These are phyloP conservation scores for Willaertia magna DNA, from an alignment of 208 protist species.

Conservation along the genomic window DNA sequence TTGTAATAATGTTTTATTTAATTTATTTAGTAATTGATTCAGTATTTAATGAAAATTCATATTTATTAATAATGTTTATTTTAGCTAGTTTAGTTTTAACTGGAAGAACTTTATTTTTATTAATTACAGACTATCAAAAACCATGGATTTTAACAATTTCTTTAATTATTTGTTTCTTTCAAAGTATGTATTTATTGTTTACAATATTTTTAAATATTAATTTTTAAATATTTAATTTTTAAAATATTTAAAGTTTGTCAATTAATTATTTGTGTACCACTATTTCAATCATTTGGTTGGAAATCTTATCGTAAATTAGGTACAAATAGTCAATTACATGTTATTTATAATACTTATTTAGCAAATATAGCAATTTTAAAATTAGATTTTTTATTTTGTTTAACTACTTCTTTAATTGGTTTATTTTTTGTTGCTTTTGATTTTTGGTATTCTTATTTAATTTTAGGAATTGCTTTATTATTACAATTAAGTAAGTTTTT, in stretches of 20 bases:
- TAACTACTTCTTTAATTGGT: not conserved
- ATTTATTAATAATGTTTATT: too few relatives aligned
- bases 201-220: too few relatives aligned
- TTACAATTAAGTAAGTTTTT: not conserved
- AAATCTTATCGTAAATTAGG: not conserved
- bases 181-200: too few relatives aligned
- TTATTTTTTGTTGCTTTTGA: not conserved
- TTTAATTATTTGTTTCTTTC: too few relatives aligned
- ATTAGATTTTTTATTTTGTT: not conserved
- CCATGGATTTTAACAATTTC: too few relatives aligned
- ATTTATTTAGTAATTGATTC: too few relatives aligned
- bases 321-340: not conserved
- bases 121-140: too few relatives aligned
- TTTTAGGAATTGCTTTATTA: not conserved
- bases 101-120: too few relatives aligned
- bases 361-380: not conserved
- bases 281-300: not conserved
- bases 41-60: too few relatives aligned
- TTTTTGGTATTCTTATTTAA: not conserved
- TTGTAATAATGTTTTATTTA: too few relatives aligned
- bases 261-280: not conserved
- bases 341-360: not conserved
- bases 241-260: not conserved
- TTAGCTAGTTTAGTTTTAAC: too few relatives aligned
- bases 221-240: too few relatives aligned